These are phyloP conservation scores for Hypholoma fasciculare DNA, from an alignment of 768 basidiomycete species.

Conservation along the genomic window DNA sequence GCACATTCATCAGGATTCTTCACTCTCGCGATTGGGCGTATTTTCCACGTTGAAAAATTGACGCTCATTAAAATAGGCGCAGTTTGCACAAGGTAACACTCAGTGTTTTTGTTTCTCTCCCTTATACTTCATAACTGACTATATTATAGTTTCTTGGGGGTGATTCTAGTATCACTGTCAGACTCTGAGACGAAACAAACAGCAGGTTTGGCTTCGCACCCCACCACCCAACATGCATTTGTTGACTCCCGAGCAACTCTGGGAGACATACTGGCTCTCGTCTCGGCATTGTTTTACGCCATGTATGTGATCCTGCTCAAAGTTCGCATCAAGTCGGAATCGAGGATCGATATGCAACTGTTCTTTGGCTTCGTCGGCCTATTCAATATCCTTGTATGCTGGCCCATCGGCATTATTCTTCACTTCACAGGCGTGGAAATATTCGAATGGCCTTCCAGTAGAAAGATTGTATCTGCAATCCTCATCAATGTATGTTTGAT, in stretches of 20 bases:
- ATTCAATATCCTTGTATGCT: constrained; percentile 74
- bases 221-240: constrained; percentile 11
- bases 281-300: constrained; percentile 89
- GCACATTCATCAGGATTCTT: constrained; percentile 74
- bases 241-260: constrained; percentile 42
- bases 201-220: constrained; percentile 16
- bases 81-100: constrained; percentile 72
- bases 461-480: constrained; percentile 36
- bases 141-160: constrained; percentile 56
- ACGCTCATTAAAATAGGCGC: constrained; percentile 73
- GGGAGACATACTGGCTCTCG: constrained; percentile 82
- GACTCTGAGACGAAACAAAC: constrained; percentile 52
- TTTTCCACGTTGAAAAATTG: constrained; percentile 80
- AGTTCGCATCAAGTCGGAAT: constrained; percentile 78
- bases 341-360: constrained; percentile 87
- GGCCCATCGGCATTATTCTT: constrained; percentile 78
- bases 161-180: constrained; percentile 85
- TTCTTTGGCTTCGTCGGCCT: constrained; percentile 95
- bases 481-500: constrained; percentile 36
- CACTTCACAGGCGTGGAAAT: constrained; percentile 71
- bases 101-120: too few relatives aligned
- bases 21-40: constrained; percentile 79
- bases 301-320: constrained; percentile 89
- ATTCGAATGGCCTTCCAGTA: constrained; percentile 68
- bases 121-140: not conserved